Evolutionary conservation across 331 rosid species (phyloP).

Genomic region (Saraca asoca): DNA sequence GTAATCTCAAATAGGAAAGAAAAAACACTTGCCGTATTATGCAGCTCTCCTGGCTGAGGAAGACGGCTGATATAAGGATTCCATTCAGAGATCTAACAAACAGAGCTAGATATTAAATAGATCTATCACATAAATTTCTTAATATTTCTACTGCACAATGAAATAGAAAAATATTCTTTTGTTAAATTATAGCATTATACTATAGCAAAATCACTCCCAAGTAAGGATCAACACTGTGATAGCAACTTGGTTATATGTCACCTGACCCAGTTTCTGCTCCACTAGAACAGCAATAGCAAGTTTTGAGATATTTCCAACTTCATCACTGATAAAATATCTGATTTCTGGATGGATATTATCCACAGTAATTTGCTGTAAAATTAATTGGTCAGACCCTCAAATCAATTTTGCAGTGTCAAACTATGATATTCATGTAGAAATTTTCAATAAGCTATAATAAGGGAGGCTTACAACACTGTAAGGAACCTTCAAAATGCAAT

Average conservation of each 20-base stretch:
- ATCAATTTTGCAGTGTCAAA: slow-evolving; percentile 3
- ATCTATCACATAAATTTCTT: neutral
- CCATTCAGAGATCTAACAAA: slow-evolving; percentile 69
- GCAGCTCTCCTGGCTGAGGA: slow-evolving; percentile 55
- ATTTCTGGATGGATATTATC: slow-evolving; percentile 58
- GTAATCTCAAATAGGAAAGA: neutral
- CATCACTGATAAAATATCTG: slow-evolving; percentile 40
- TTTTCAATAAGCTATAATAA: neutral
- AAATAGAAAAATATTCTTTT: slow-evolving; percentile 6
- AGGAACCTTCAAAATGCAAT: slow-evolving; percentile 73
- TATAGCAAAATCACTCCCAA: slow-evolving; percentile 12
- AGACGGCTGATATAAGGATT: slow-evolving; percentile 64
- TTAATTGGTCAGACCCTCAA: slow-evolving; percentile 16
- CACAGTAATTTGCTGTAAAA: slow-evolving; percentile 68
- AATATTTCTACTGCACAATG: slow-evolving; percentile 10
- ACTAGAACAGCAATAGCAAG: slow-evolving; percentile 56
- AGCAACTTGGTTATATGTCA: slow-evolving; percentile 27
- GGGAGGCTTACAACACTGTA: slow-evolving; percentile 51
- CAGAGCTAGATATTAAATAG: slow-evolving; percentile 14
- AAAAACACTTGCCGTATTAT: slow-evolving; percentile 59
- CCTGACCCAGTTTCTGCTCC: slow-evolving; percentile 64
- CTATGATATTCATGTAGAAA: neutral
- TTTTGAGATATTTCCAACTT: slow-evolving; percentile 59
- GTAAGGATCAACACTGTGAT: slow-evolving; percentile 20
- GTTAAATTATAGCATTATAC: neutral